Evolutionary conservation across 305 asterid genomes (phyloP), one percentile per base, ranked within the genome.

Genomic region (Fraxinus paxiana): DNA sequence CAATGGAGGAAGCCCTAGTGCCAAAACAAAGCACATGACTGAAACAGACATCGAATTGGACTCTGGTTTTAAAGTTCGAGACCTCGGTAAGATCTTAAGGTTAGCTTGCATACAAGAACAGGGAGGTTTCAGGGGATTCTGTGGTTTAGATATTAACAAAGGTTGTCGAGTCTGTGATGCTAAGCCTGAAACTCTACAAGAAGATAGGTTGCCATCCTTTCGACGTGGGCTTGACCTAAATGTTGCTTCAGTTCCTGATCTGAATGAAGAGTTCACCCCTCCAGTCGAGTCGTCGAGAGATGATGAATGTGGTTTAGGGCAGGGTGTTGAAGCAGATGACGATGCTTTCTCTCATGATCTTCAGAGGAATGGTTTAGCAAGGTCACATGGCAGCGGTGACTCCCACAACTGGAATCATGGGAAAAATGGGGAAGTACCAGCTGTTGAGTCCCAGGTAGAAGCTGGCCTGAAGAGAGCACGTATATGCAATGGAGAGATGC

Each of bases 31-130:
- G 48, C 86, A 70, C 51, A 78, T 85, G 80, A 80, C 83, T 75
- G 81, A 86, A 75, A 71, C 79, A 33, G 88, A 86, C 75, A 85
- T 94, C 69, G 97, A 91, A 87, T 91, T 87, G 3, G 97, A 94
- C 87, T 91, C 97, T 24, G 97, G 97, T 9, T 92, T 94, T 88
- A 94, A 90, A 87, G 97, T 94, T 78, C 89, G 97, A 78, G 98
- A 94, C 88, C 97, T 94, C 59, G 96, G 94, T 30, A 91, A 90
- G 86, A 90, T 92, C 79, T 83, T 91, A 30, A 90, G 87, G 82
- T 83, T 90, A 54, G 91, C 93, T 56, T 90, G 91, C 91, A 89
- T 92, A 82, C 94, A 89, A 85, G 92, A 92, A 77, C 88, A 91
- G 71, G 91, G 91, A 38, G 87, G 85, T 76, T 89, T 89, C 22